Conservation (phyloP, 495 filamentous ascomycete genomes). For the Talaromyces proteolyticus region DNA sequence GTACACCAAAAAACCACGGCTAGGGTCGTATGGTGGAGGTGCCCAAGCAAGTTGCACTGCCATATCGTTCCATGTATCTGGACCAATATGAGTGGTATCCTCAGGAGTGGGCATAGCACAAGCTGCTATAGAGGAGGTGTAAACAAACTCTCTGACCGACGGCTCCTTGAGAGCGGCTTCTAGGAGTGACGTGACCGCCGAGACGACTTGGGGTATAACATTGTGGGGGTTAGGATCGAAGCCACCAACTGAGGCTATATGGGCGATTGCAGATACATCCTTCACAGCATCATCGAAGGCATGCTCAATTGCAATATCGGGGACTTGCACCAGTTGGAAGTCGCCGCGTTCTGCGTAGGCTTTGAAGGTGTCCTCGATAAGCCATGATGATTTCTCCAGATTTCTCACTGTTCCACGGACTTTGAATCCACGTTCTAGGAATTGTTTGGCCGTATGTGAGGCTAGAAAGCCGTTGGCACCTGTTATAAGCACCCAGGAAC, state of each 20-base stretch:
- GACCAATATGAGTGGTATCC: background rate
- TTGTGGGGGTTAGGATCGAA: conserved; percentile 26
- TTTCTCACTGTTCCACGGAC: conserved; percentile 37
- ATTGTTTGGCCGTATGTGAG: conserved; percentile 34
- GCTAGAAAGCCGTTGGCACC: conserved; percentile 47
- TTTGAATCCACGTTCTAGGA: conserved; percentile 31
- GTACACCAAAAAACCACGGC: conserved; percentile 28
- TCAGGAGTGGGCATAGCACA: conserved; percentile 19
- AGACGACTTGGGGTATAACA: conserved; percentile 32
- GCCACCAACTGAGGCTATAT: background rate
- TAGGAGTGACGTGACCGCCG: conserved; percentile 27
- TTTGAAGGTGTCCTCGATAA: background rate
- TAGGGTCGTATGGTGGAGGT: conserved; percentile 16
- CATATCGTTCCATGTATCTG: conserved; percentile 31
- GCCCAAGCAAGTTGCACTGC: conserved; percentile 31
- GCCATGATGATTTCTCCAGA: background rate
- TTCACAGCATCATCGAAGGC: conserved; percentile 38
- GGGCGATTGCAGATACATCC: conserved; percentile 12
- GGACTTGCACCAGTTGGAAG: conserved; percentile 28
- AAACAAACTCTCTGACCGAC: conserved; percentile 41
- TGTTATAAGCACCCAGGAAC: conserved; percentile 33
- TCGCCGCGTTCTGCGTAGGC: conserved; percentile 10
- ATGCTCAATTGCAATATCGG: conserved; percentile 24
- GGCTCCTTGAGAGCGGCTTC: conserved; percentile 33
- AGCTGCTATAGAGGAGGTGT: conserved; percentile 42